These are phyloP conservation scores for Mycocentrospora acerina DNA, from an alignment of 2,329 filamentous ascomycete genomes.

Conservation along the genomic window DNA sequence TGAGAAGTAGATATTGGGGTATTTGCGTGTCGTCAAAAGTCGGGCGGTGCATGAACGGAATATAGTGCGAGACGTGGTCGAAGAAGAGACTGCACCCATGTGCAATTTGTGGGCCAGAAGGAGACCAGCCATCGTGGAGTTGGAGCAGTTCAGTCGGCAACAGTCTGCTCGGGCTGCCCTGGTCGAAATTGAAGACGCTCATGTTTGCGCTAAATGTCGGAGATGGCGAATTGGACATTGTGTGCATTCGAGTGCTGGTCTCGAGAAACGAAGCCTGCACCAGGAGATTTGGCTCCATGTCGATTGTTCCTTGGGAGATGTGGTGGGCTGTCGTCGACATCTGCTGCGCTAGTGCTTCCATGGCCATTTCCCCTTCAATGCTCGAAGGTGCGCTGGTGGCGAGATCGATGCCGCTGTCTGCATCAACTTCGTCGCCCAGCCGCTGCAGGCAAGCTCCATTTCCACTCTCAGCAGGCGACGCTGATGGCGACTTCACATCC, in stretches of 20 bases:
- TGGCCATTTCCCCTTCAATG: too few species aligned
- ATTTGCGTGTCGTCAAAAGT: slow-evolving; percentile 12
- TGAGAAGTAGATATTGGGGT: slow-evolving; percentile 10
- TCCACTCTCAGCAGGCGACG: too few species aligned
- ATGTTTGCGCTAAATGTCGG: slow-evolving; percentile 1
- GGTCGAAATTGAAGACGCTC: slow-evolving; percentile 7
- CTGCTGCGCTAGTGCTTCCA: too few species aligned
- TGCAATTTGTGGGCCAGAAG: slow-evolving; percentile 8
- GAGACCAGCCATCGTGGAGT: slow-evolving; percentile 10
- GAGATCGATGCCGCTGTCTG: background rate
- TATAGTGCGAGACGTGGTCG: slow-evolving; percentile 8
- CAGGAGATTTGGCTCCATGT: too few species aligned
- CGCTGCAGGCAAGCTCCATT: slow-evolving; percentile 1
- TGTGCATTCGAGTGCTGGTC: too few species aligned
- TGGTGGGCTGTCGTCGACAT: too few species aligned
- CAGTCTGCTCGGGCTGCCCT: slow-evolving; percentile 10
- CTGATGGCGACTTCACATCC: too few species aligned
- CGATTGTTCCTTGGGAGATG: too few species aligned
- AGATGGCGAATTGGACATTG: too few species aligned
- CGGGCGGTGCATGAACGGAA: slow-evolving; percentile 16
- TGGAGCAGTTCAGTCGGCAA: slow-evolving; percentile 5
- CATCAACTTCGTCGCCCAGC: background rate
- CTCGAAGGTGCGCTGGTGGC: background rate
- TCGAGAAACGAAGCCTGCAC: too few species aligned
- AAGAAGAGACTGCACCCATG: slow-evolving; percentile 15